phyloP scores from a whole-genome alignment of 192 early-diverging fungal species.

The Podila epigama region DNA sequence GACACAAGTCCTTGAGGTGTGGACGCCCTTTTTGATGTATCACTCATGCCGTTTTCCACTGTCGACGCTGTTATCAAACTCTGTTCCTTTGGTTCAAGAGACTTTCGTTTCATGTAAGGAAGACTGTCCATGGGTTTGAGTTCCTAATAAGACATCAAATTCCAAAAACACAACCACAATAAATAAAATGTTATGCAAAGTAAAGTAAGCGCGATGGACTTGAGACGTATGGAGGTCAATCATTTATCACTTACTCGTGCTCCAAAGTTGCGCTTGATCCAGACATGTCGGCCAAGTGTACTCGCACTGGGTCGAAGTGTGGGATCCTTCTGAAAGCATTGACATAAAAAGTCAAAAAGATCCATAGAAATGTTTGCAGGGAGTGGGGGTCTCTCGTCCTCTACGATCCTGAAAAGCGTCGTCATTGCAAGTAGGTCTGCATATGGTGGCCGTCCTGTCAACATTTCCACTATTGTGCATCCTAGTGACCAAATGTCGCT shows the following conservation, averaged over 20 bases:
- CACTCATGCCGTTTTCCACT: neutral
- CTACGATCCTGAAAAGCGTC: conserved; percentile 93
- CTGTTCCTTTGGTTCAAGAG: conserved; percentile 31
- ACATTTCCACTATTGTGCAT: conserved; percentile 92
- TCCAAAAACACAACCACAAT: neutral
- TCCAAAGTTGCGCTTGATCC: conserved; percentile 69
- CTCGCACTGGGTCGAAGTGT: conserved; percentile 73
- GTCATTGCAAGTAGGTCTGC: conserved; percentile 85
- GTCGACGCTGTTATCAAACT: neutral
- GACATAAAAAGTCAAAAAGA: conserved; percentile 80
- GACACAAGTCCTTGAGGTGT: conserved; percentile 30
- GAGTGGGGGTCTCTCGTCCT: conserved; percentile 87
- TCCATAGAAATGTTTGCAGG: conserved; percentile 82
- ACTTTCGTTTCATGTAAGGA: conserved; percentile 37
- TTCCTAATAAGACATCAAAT: conserved; percentile 5
- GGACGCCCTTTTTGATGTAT: conserved; percentile 12
- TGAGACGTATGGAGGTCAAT: neutral
- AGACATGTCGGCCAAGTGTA: conserved; percentile 77
- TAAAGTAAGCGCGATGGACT: no score
- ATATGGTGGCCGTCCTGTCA: conserved; percentile 95
- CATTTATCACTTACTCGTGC: conserved; percentile 15
- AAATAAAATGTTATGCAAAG: conserved; percentile 6
- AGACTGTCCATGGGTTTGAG: conserved; percentile 47
- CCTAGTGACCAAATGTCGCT: conserved; percentile 97
- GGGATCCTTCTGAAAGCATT: conserved; percentile 89